Evolutionary conservation across 768 basidiomycete species (phyloP).

Genomic region (Sporobolomyces roseus): DNA sequence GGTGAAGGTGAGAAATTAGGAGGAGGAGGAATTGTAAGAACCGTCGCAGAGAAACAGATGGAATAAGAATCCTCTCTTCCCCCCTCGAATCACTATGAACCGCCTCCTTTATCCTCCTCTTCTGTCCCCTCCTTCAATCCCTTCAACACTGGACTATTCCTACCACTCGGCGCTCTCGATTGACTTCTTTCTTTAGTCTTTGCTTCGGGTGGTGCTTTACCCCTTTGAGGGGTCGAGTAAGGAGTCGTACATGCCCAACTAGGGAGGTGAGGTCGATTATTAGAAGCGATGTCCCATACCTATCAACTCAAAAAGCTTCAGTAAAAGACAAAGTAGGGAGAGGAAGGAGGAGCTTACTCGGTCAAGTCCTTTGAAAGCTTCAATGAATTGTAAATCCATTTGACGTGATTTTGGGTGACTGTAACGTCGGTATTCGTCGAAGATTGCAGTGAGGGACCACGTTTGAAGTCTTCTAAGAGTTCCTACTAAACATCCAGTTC

Average conservation of each 20-base stretch:
- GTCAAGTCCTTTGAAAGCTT: slow-evolving; percentile 45
- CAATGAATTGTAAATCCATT: slow-evolving; percentile 52
- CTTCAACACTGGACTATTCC: slow-evolving; percentile 4
- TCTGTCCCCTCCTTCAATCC: not conserved
- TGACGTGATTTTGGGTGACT: slow-evolving; percentile 50
- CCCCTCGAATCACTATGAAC: not conserved
- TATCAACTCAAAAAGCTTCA: not conserved
- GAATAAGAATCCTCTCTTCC: not conserved
- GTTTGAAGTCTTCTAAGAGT: slow-evolving; percentile 50
- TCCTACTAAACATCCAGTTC: slow-evolving; percentile 52
- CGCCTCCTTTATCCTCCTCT: not conserved
- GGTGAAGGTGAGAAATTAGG: no score
- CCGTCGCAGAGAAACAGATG: no score
- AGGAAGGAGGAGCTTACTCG: slow-evolving; percentile 1
- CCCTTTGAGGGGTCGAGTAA: slow-evolving; percentile 6
- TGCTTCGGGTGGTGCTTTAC: not conserved
- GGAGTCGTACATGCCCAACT: slow-evolving; percentile 9
- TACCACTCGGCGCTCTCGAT: slow-evolving; percentile 7
- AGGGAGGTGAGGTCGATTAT: slow-evolving; percentile 1
- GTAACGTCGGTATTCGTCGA: slow-evolving; percentile 49
- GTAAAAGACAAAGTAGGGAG: not conserved
- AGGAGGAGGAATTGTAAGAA: no score
- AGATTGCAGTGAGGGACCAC: slow-evolving; percentile 46
- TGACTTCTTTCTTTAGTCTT: slow-evolving; percentile 9
- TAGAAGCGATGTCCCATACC: slow-evolving; percentile 9